Evolutionary conservation across 2,329 filamentous ascomycete genomes (phyloP).

Genomic region (Hypoxylon sp.): DNA sequence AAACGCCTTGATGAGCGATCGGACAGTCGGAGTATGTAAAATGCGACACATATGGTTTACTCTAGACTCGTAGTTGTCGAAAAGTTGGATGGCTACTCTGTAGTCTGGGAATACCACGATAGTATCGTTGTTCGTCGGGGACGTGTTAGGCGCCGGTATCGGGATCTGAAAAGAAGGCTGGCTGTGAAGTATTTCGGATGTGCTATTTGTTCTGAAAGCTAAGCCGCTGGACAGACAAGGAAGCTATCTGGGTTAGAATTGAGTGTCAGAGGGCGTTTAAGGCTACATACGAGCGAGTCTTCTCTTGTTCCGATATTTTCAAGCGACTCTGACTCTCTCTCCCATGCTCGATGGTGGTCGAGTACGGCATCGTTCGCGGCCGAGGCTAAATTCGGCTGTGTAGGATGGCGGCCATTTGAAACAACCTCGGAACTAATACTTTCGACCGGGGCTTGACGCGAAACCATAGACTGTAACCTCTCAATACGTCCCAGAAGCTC

Average conservation of each 20-base stretch:
- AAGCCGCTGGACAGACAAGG: slow-evolving; percentile 35
- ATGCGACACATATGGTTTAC: slow-evolving; percentile 43
- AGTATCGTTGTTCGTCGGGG: slow-evolving; percentile 13
- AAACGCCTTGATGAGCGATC: slow-evolving; percentile 40
- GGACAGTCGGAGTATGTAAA: slow-evolving; percentile 42
- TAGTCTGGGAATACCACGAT: slow-evolving; percentile 38
- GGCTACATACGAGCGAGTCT: slow-evolving; percentile 28
- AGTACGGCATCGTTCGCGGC: neutral
- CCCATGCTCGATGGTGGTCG: neutral
- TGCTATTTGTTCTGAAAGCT: slow-evolving; percentile 31
- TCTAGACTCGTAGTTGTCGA: slow-evolving; percentile 41
- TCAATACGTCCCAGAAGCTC: slow-evolving; percentile 38
- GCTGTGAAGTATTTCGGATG: slow-evolving; percentile 28
- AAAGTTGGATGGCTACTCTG: slow-evolving; percentile 36
- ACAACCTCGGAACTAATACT: neutral
- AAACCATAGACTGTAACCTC: slow-evolving; percentile 39
- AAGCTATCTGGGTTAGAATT: slow-evolving; percentile 29
- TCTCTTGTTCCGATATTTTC: slow-evolving; percentile 37
- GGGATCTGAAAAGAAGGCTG: slow-evolving; percentile 4
- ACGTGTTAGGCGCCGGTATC: neutral
- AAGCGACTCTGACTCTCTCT: slow-evolving; percentile 25
- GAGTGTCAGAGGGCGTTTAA: neutral
- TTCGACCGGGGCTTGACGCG: slow-evolving; percentile 9
- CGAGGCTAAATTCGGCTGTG: neutral
- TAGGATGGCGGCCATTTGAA: neutral